Evolutionary conservation across 495 filamentous ascomycete species (phyloP).

Genomic region (Viridothelium virens): DNA sequence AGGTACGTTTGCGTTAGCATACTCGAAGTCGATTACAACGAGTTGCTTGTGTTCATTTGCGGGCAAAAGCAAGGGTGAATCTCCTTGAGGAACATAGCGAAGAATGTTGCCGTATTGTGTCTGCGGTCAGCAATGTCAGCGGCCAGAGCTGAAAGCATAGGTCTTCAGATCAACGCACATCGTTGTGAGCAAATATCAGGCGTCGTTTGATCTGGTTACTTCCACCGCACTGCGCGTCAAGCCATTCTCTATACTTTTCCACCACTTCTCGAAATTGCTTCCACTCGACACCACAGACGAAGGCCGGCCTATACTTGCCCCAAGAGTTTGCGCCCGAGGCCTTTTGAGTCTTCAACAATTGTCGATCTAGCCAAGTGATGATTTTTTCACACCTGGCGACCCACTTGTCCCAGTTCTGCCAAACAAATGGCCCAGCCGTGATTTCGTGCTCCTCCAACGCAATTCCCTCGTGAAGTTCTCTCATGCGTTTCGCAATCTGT

Average conservation of each 20-base stretch:
- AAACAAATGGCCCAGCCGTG: slow-evolving; percentile 70
- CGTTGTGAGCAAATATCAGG: slow-evolving; percentile 94
- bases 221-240: slow-evolving; percentile 64
- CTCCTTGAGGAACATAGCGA: slow-evolving; percentile 70
- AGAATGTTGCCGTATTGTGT: slow-evolving; percentile 98
- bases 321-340: slow-evolving; percentile 29
- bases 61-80: slow-evolving; percentile 82
- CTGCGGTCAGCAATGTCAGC: slow-evolving; percentile 38
- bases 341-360: slow-evolving; percentile 46
- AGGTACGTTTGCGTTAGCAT: slow-evolving; percentile 79
- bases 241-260: slow-evolving; percentile 66
- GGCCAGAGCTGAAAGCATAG: background rate
- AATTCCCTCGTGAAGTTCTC: slow-evolving; percentile 90
- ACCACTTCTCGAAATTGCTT: slow-evolving; percentile 64
- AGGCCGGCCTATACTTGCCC: slow-evolving; percentile 49
- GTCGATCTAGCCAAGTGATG: slow-evolving; percentile 65
- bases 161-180: slow-evolving; percentile 51
- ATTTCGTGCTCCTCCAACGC: slow-evolving; percentile 72
- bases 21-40: slow-evolving; percentile 97
- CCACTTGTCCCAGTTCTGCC: slow-evolving; percentile 96
- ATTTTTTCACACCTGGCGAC: slow-evolving; percentile 69
- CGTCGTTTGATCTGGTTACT: slow-evolving; percentile 55
- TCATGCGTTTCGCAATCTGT: slow-evolving; percentile 97
- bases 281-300: slow-evolving; percentile 84
- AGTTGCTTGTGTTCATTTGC: slow-evolving; percentile 90